Base-by-base conservation (phyloP, 1,139 yeast species). In the Entelexis paramagnoliae region DNA sequence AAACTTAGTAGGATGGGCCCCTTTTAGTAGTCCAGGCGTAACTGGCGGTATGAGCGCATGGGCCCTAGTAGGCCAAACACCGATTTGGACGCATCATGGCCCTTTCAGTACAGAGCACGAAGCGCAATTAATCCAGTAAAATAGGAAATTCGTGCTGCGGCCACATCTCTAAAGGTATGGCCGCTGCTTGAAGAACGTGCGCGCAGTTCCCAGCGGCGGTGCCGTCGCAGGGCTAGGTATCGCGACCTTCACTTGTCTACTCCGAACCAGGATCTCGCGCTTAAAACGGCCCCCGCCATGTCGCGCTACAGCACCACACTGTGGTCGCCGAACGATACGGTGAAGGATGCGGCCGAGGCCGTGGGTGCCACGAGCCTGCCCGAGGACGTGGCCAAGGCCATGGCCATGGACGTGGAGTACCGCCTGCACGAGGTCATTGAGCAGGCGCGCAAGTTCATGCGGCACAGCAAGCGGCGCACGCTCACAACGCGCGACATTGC, bases 351-450 rank as follows among this genome's bases (percentile, higher is more conserved):
- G 17, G 96, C 97, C 0, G 98, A 91, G 63, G 78, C 88, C 3
- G 72, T 91, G 20, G 98, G 98, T 2, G 75, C 91, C 40, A 66
- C 73, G 9, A 82, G 76, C 55, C 71, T 91, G 45, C 86, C 88
- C 22, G 97, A 91, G 55, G 98, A 93, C 57, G 95, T 93, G 1
- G 85, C 96, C 50, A 86, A 87, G 63, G 87, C 93, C 58, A 72
- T 93, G 55, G 98, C 99, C 6, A 91, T 93, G 98, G 99, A 93
- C 67, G 95, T 91, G 30, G 99, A 93, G 69, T 93, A 93, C 66
- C 77, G 98, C 59, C 87, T 93, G 58, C 93, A 91, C 66, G 98
- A 93, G 68, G 85, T 93, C 45, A 73, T 91, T 54, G 97, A 91
- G 67, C 95, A 93, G 56, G 97, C 98, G 22, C 80, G 84, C 54